Evolutionary conservation across 805 yeast genomes (phyloP), one percentile per base, ranked within the genome.

Genomic region (Kodamaea nitidulidarum): DNA sequence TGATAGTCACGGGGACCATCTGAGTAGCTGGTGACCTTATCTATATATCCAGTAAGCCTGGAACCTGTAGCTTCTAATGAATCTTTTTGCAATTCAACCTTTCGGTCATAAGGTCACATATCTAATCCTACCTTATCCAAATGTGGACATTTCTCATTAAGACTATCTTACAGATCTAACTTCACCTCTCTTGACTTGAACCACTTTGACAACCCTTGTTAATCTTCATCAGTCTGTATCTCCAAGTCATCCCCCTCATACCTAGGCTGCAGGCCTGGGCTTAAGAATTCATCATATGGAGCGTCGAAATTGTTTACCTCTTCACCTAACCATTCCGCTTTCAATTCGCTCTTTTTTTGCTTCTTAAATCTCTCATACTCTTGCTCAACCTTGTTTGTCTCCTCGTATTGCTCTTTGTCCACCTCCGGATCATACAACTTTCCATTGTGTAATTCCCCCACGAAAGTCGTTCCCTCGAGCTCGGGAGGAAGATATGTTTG

Each of bases 401-500:
- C 40, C 15, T 39, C 39, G 31, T 55, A 54, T 12, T 28, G 44
- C 16, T 20, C 36, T 10, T 25, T 34, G 7, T 27, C 39, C 7
- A 52, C 57, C 4, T 41, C 39, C 1, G 40, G 46, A 26, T 55
- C 60, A 12, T 17, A 20, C 16, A 15, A 63, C 43, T 39, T 44
- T 2, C 90, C 90, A 16, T 82, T 58, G 54, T 81, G 86, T 6
- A 66, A 52, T 1, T 76, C 77, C 10, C 67, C 75, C 34, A 84
- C 61, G 48, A 87, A 78, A 38, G 62, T 65, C 28, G 68, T 44
- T 3, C 50, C 52, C 7, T 51, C 46, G 3, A 84, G 54, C 17
- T 71, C 81, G 6, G 70, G 65, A 0, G 97, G 98, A 52, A 91
- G 66, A 54, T 85, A 88, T 9, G 70, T 73, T 58, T 93, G 98